Conservation (phyloP, 177 flowering plant species). For the Vitis hybrid region DNA sequence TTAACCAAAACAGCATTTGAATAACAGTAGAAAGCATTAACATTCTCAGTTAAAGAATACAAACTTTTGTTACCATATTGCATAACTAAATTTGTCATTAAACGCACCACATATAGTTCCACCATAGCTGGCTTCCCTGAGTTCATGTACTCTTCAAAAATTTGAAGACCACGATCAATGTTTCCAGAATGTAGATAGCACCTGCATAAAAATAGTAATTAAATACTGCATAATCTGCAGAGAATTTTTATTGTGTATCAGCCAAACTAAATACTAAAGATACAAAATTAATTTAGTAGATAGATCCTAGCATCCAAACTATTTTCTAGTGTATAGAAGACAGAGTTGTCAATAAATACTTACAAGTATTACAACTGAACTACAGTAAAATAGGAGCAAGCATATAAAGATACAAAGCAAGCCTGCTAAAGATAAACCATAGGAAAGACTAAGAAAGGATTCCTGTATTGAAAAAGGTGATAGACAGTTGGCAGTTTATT, state of each 20-base stretch:
- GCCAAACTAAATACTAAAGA: background rate
- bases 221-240: background rate
- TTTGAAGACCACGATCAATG: conserved; percentile 64
- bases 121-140: conserved; percentile 46
- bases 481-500: no score
- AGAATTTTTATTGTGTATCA: background rate
- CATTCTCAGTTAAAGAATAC: background rate
- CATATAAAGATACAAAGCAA: background rate
- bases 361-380: background rate
- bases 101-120: conserved; percentile 78
- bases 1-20: background rate
- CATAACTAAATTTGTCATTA: background rate
- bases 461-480: no score
- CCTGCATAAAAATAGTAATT: conserved; percentile 37
- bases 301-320: background rate
- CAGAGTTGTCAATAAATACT: background rate
- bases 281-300: background rate
- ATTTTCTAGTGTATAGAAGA: background rate
- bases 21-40: background rate
- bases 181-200: conserved; percentile 79
- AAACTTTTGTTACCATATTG: background rate
- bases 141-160: conserved; percentile 68
- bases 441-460: no score
- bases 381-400: background rate
- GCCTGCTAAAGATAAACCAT: no score